Evolutionary conservation across 306 rosid genomes (phyloP), one percentile per base, ranked within the genome.

Genomic region (Crataegus laevigata): DNA sequence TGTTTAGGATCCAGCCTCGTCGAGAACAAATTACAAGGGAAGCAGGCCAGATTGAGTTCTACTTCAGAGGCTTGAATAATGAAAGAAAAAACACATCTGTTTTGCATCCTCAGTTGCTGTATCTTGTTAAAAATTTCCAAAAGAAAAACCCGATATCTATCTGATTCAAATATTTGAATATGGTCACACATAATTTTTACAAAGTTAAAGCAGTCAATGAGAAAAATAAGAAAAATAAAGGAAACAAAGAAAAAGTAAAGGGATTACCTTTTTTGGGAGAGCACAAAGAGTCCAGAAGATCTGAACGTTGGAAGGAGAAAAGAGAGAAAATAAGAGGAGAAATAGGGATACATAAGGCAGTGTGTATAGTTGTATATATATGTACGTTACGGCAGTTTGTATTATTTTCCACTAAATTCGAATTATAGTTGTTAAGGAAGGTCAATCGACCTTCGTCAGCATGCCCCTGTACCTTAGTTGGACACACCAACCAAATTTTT

Each of bases 261-360:
- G n/a, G 36, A 61, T 60, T 82, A 79, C 80, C 79, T 88, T 85
- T 71, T 75, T 32, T 62, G 78, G 68, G 79, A 71, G 61, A 76
- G 69, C 61, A 19, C 70, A 84, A 25, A 66, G 43, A 4, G 38
- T 59, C 15, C 65, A 43, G 63, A 74, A 58, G 69, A 79, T 42
- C 4, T 30, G 25, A 67, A 28, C 28, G 34, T 28, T 55, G 28
- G 25, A 10, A 75, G 40, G 72, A 11, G 6, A 13, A 14, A 13
- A 13, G 55, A 50, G 55, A 50, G 28, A 34, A 29, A 73, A 32
- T 55, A 52, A 63, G 14, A 30, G 43, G 34, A 63, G 47, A 47
- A 61, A 64, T 58, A 47, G n/a, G 78, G 34, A 60, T n/a, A 62
- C 71, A 45, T 8, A 64, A 75, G 14, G 54, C 22, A 57, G 22